Evolutionary conservation across 2,329 filamentous ascomycete species (phyloP).

Genomic region (Cryphonectria japonica): DNA sequence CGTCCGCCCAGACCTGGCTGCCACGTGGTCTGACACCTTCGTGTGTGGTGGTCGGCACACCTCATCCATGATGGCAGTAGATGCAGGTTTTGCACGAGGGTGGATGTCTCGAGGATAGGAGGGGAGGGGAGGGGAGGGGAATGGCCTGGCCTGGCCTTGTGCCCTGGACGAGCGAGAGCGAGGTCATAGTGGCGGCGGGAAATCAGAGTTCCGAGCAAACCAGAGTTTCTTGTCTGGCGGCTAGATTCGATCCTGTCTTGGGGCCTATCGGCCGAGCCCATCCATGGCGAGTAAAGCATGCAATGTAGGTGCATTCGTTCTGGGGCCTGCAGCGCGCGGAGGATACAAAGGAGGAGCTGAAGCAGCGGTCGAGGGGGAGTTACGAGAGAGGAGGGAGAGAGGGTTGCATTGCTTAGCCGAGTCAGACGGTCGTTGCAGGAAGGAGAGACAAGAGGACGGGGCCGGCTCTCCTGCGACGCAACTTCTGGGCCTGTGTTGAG

Average conservation of each 20-base stretch:
- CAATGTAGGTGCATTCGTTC: neutral
- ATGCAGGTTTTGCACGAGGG: neutral
- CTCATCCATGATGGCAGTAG: neutral
- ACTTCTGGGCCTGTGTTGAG: slow-evolving; percentile 8
- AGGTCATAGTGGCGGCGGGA: neutral
- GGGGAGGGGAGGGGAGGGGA: neutral
- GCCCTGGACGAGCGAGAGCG: neutral
- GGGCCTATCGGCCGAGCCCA: neutral
- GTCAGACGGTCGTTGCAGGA: neutral
- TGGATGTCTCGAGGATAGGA: neutral
- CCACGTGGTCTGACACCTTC: slow-evolving; percentile 6
- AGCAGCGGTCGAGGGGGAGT: neutral
- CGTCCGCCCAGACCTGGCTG: slow-evolving; percentile 4
- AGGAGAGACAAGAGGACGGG: neutral
- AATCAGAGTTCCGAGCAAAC: neutral
- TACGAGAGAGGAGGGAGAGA: neutral
- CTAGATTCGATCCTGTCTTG: neutral
- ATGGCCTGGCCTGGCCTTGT: neutral
- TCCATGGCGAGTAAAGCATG: neutral
- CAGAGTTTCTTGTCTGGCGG: neutral
- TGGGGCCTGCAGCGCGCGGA: neutral
- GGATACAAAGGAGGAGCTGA: neutral
- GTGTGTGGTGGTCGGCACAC: neutral
- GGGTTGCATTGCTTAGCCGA: slow-evolving; percentile 12
- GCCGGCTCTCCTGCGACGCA: neutral